phyloP scores from a whole-genome alignment of 2,329 filamentous ascomycete species.

The Basipetospora chlamydospora region DNA sequence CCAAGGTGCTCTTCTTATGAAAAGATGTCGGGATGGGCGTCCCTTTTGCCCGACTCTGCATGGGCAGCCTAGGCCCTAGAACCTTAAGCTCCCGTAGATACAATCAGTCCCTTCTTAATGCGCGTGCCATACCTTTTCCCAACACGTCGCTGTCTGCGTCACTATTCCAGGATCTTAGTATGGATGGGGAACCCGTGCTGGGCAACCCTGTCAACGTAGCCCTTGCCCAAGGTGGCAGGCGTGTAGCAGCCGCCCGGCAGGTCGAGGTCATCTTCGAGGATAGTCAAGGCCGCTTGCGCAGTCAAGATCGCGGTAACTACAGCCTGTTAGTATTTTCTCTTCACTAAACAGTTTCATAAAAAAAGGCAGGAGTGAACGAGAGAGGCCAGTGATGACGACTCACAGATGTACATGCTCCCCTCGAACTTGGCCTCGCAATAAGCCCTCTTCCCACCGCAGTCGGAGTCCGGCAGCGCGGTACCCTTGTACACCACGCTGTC shows the following conservation, averaged over 20 bases:
- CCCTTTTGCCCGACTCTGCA: too few species aligned
- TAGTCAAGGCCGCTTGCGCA: slow-evolving; percentile 47
- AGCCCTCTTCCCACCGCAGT: slow-evolving; percentile 31
- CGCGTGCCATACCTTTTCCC: too few species aligned
- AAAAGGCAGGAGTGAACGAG: slow-evolving; percentile 6
- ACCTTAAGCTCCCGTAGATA: too few species aligned
- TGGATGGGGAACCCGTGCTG: slow-evolving; percentile 50
- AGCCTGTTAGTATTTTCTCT: too few species aligned
- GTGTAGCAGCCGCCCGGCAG: slow-evolving; percentile 57
- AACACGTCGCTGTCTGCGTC: too few species aligned
- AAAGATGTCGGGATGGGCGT: too few species aligned
- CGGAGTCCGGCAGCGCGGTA: slow-evolving; percentile 45
- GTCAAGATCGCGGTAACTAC: slow-evolving; percentile 51
- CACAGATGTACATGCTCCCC: slow-evolving; percentile 51
- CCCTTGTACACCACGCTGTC: slow-evolving; percentile 50
- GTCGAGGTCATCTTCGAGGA: slow-evolving; percentile 47
- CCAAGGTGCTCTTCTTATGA: too few species aligned
- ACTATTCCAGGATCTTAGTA: slow-evolving; percentile 27
- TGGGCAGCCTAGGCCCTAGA: too few species aligned
- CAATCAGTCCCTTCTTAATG: too few species aligned
- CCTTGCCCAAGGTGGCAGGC: slow-evolving; percentile 54
- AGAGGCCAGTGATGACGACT: slow-evolving; percentile 16
- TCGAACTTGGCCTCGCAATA: slow-evolving; percentile 31
- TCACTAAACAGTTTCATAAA: neutral
- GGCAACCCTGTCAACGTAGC: slow-evolving; percentile 48